Evolutionary conservation across 129 eudicot genomes (phyloP).

Genomic region (Centaurea solstitialis): DNA sequence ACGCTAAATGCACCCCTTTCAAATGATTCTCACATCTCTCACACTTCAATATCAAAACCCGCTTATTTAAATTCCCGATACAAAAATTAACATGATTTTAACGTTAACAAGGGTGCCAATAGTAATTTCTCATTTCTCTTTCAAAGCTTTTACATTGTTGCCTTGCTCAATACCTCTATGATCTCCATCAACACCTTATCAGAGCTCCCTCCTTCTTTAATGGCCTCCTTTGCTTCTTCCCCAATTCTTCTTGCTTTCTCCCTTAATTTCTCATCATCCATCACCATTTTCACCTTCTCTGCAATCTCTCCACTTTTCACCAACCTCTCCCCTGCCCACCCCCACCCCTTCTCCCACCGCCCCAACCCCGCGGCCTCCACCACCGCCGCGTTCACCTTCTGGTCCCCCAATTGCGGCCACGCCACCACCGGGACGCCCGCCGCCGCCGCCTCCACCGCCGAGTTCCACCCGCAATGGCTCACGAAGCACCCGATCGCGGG

Average conservation of each 20-base stretch:
- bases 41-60: too few species aligned
- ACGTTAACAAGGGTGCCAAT: too few species aligned
- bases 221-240: neutral
- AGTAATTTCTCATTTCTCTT: too few species aligned
- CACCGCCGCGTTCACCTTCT: slow-evolving; percentile 48
- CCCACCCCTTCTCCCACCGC: slow-evolving; percentile 48
- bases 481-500: slow-evolving; percentile 48
- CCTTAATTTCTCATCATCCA: neutral
- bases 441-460: slow-evolving; percentile 49
- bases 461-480: slow-evolving; percentile 69
- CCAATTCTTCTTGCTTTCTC: neutral
- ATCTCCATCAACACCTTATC: neutral
- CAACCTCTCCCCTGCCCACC: slow-evolving; percentile 32
- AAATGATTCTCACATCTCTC: too few species aligned
- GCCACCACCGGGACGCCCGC: slow-evolving; percentile 52
- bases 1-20: too few species aligned
- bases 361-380: slow-evolving; percentile 54
- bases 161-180: too few species aligned
- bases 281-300: neutral
- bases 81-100: too few species aligned
- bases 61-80: too few species aligned
- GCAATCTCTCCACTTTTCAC: neutral
- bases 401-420: slow-evolving; percentile 60
- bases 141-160: too few species aligned
- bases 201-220: neutral